Base-by-base conservation (phyloP, 2,329 filamentous ascomycete genomes). In the Blastomyces emzantsi region DNA sequence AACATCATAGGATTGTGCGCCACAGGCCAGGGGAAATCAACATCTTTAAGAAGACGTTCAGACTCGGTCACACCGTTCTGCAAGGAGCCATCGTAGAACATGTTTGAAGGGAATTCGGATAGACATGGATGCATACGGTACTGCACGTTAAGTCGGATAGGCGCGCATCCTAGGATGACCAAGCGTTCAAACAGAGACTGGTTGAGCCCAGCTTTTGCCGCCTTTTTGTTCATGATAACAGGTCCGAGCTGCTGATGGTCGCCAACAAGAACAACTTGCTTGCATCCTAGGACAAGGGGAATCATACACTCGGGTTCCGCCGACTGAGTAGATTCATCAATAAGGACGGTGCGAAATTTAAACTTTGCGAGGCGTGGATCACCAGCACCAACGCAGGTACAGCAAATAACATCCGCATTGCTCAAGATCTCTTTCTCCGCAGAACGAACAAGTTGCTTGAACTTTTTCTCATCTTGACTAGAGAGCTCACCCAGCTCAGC, bases 211-310 rank as follows among this genome's bases (percentile, higher is more conserved):
- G 94, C 94, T 78, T 97, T 97, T 66, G 94, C 94, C 17, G 94
- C 94, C 78, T 97, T 97, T 83, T 99, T 99, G 83, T 99, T 99
- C 93, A 99, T 99, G 74, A 99, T 97, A 71, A 99, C 94, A 1
- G 94, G 94, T 0, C 94, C 94, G 68, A 99, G 85, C 75, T 99
- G 94, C 77, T 97, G 95, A 77, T 99, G 94, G 73, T 99, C 94
- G 73, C 94, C 94, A 52, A 99, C 94, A 45, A 99, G 84, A n/a
- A 99, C 94, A 60, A 97, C 92, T 76, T 99, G 94, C 80, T 99
- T 99, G 82, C 94, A 99, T 60, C 94, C 94, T 28, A 99, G 83
- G 41, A 99, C 93, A 51, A 99, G 81, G 22, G 94, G 94, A 70
- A 99, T 99, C 91, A 99, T 96, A 76, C 94, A 99, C 76, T 99